Conservation (phyloP, 139 green algal genomes). For the Chlorella sp. region DNA sequence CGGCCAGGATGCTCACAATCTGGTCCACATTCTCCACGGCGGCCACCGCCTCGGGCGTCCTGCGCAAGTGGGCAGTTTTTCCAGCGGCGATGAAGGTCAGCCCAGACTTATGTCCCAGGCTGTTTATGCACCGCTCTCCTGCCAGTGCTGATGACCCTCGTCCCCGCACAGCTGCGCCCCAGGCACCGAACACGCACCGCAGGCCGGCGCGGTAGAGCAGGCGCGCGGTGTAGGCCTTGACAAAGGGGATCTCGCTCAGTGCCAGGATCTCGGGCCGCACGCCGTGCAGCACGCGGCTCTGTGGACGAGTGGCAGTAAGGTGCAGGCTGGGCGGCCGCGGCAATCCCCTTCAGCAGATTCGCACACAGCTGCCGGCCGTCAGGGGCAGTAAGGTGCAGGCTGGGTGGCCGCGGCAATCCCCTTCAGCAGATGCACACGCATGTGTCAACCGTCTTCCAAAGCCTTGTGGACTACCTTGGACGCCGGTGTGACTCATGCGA, state of each 20-base stretch:
- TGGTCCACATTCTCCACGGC: conserved; percentile 50
- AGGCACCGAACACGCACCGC: background rate
- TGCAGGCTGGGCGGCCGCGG: background rate
- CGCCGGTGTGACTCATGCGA: too few relatives aligned
- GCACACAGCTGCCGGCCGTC: too few relatives aligned
- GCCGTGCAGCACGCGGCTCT: conserved; percentile 64
- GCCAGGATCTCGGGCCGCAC: conserved; percentile 77
- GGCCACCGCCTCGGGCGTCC: conserved; percentile 71
- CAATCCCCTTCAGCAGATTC: background rate
- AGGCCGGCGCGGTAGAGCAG: conserved; percentile 85
- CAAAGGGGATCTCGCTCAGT: conserved; percentile 76
- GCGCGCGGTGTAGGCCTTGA: conserved; percentile 70
- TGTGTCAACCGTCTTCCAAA: too few relatives aligned
- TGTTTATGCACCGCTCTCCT: too few relatives aligned
- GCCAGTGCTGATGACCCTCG: too few relatives aligned
- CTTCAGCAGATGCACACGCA: background rate
- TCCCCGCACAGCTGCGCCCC: background rate
- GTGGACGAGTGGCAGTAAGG: background rate
- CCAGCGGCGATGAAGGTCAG: background rate
- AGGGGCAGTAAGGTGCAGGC: too few relatives aligned
- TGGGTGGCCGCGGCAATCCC: background rate
- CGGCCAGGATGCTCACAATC: conserved; percentile 48
- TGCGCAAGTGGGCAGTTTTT: background rate
- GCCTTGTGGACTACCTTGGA: too few relatives aligned
- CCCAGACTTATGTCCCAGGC: too few relatives aligned